Base-by-base conservation (phyloP, 768 basidiomycete species). In the Russula lepida region DNA sequence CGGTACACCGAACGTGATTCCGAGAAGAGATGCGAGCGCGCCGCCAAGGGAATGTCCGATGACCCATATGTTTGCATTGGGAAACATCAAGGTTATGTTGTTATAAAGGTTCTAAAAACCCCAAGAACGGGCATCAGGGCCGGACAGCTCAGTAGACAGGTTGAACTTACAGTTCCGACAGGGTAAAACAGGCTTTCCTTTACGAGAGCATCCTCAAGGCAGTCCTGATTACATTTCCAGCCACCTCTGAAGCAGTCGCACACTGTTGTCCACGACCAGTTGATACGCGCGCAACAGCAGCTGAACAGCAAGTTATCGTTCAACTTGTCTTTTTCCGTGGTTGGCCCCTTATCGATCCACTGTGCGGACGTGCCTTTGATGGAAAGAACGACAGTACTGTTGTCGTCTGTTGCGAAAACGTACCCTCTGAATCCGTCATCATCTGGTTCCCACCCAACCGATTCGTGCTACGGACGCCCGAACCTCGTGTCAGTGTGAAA, bases 301-400 rank as follows among this genome's bases (percentile, higher is more conserved):
- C 92, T 88, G 75, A 95, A 95, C 35, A 98, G 75, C n/a, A 95
- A 75, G 69, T 95, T 98, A 68, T 98, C 95, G 73, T 98, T 98
- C 60, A 86, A 73, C 74, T 94, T 95, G 76, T 98, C 95, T 72
- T 89, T 97, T 68, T 78, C 80, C 43, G 83, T 79, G 9, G 95
- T 97, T 13, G 89, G 86, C 5, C 93, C 92, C 2, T 89, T 86
- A 19, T 83, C 84, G 8, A 90, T 79, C 68, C 85, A 75, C 11
- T 79, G 78, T 1, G 88, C 84, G 1, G 90, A 91, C 0, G 95
- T 98, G n/a, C 95, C 95, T 69, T 98, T 98, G 73, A 98, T 79
- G 25, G 92, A 82, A 56, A 98, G 77, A 30, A 97, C 77, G 25
- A 98, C 89, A 0, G 91, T 95, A 15, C 84, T 83, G 66, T 95